Evolutionary conservation across 768 basidiomycete genomes (phyloP).

Genomic region (Russula brevipes): DNA sequence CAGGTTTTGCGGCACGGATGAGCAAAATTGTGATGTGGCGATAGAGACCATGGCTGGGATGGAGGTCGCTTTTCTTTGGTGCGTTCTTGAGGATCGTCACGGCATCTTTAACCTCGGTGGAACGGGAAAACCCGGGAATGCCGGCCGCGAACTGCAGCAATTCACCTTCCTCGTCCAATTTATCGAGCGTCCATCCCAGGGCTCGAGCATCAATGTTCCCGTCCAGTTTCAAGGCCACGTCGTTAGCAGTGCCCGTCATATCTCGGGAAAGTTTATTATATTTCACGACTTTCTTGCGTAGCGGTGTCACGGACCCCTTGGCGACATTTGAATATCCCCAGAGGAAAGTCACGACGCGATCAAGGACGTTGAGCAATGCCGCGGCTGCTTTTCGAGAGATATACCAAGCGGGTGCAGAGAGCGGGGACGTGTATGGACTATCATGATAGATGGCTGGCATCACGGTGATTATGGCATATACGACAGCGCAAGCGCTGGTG

Average conservation of each 20-base stretch:
- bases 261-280: neutral
- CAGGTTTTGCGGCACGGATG: neutral
- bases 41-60: neutral
- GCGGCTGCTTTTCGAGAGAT: neutral
- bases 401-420: conserved; percentile 1
- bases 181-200: conserved; percentile 12
- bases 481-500: neutral
- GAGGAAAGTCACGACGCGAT: neutral
- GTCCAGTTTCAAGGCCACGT: neutral
- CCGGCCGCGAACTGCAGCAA: conserved; percentile 3
- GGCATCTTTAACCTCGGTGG: neutral
- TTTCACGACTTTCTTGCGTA: neutral
- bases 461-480: conserved; percentile 8
- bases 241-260: neutral
- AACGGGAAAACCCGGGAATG: conserved; percentile 7
- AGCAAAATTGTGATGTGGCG: neutral
- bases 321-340: neutral
- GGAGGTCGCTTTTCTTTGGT: neutral
- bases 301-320: no score
- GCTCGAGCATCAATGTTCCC: neutral
- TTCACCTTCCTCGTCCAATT: conserved; percentile 6
- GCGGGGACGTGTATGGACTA: conserved; percentile 9
- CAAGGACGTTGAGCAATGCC: neutral
- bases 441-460: conserved; percentile 3
- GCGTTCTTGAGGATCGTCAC: neutral